These are phyloP conservation scores for Melanomma pulvis-pyrius DNA, from an alignment of 495 filamentous ascomycete genomes.

Conservation along the genomic window DNA sequence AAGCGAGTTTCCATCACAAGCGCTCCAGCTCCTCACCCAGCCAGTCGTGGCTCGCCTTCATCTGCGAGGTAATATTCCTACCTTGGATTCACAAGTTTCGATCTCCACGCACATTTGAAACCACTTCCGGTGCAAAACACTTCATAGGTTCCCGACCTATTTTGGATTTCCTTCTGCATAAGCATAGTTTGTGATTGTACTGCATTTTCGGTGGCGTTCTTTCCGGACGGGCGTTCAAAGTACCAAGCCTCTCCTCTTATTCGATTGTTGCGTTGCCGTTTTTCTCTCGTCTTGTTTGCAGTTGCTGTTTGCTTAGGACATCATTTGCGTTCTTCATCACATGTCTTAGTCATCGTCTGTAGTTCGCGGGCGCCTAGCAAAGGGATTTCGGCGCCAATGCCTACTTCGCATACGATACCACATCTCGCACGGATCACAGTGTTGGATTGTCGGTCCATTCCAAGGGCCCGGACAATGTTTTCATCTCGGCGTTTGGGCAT, in stretches of 20 bases:
- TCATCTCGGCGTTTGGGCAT: constrained; percentile 12
- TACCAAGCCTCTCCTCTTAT: constrained; percentile 1
- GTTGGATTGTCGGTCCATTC: neutral
- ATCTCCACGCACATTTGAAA: neutral
- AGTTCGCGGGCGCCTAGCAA: neutral
- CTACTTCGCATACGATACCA: neutral
- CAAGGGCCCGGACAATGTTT: neutral
- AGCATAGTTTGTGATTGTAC: constrained; percentile 6
- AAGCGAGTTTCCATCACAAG: constrained; percentile 40
- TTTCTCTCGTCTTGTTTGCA: neutral
- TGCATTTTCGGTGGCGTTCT: constrained; percentile 14
- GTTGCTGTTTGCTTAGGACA: neutral
- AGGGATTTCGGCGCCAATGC: neutral
- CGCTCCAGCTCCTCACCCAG: constrained; percentile 29
- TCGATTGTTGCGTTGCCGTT: neutral
- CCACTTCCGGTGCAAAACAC: neutral
- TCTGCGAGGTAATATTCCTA: constrained; percentile 9
- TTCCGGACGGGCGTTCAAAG: neutral
- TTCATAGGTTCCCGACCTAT: neutral
- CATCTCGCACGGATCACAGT: neutral
- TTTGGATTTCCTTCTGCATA: neutral
- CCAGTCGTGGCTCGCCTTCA: constrained; percentile 31
- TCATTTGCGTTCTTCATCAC: neutral
- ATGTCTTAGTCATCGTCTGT: neutral
- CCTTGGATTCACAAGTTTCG: neutral